A percentile compares a stretch with the other conserved stretches of the same genome.
Conservation (phyloP, 148 eudicot species). For the Euryodendron excelsum region DNA sequence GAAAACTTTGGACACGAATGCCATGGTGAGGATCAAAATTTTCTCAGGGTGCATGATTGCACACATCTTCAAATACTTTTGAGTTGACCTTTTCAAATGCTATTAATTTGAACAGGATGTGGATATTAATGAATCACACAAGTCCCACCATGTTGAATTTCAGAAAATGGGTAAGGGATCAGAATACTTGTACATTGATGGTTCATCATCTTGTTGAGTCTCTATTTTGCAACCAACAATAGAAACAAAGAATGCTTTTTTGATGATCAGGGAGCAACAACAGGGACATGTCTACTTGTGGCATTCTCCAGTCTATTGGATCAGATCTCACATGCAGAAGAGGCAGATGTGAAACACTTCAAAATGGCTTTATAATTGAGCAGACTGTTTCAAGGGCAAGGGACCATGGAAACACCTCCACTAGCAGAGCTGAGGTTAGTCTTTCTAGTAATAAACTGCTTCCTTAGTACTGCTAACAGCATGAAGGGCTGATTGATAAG, state of each 20-base stretch:
- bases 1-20: slow-evolving; percentile 53
- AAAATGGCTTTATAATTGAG: slow-evolving; percentile 45
- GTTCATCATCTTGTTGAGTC: background rate
- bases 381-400: slow-evolving; percentile 45
- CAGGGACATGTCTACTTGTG: slow-evolving; percentile 73
- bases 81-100: too few relatives aligned
- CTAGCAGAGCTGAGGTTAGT: slow-evolving; percentile 78
- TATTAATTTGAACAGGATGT: slow-evolving; percentile 46
- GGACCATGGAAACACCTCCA: slow-evolving; percentile 61
- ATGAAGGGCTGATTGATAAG: background rate
- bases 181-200: background rate
- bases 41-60: background rate
- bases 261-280: slow-evolving; percentile 42
- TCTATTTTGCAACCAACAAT: background rate
- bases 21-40: slow-evolving; percentile 46
- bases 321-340: slow-evolving; percentile 86
- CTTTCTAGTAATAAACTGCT: background rate
- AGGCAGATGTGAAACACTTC: slow-evolving; percentile 44
- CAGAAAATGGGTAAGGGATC: slow-evolving; percentile 39
- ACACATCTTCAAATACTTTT: background rate
- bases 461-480: background rate
- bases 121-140: slow-evolving; percentile 46
- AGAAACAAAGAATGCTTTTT: background rate
- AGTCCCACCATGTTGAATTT: slow-evolving; percentile 31
- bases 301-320: slow-evolving; percentile 79